Percentiles rank a stretch among this genome's conserved stretches.
Evolutionary conservation across 345 rosid species (phyloP).

Genomic region (Citrus cavaleriei): DNA sequence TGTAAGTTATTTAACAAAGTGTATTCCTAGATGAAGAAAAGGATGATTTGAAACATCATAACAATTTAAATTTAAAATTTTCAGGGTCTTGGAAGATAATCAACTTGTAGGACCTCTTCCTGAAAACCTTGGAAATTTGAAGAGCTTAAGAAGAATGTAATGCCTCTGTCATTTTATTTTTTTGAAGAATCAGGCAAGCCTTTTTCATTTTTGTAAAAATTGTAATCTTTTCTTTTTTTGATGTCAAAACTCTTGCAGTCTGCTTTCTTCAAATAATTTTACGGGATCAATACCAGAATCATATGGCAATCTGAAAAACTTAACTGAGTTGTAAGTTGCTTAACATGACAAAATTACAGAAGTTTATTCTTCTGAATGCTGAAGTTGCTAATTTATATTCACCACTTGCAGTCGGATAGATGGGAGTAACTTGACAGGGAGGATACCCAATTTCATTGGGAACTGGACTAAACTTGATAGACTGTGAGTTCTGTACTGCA

Average conservation of each 20-base stretch:
- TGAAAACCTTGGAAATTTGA: constrained; percentile 57
- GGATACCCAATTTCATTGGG: constrained; percentile 75
- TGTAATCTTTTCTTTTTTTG: neutral
- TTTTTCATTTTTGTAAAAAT: neutral
- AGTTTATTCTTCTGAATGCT: neutral
- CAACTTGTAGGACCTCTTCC: constrained; percentile 60
- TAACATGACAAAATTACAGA: neutral
- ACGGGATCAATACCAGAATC: constrained; percentile 70
- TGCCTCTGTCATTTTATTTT: neutral
- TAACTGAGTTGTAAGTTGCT: constrained; percentile 69
- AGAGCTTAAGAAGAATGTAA: constrained; percentile 50
- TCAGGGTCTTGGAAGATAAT: constrained; percentile 68
- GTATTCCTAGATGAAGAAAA: neutral
- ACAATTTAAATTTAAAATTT: constrained; percentile 7
- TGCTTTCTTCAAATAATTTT: constrained; percentile 72
- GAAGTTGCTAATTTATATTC: neutral
- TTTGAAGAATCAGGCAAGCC: neutral
- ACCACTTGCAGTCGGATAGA: constrained; percentile 60
- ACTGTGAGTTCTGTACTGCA: constrained; percentile 45
- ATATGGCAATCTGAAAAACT: constrained; percentile 53
- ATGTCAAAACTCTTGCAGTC: constrained; percentile 30
- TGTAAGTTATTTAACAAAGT: constrained; percentile 45
- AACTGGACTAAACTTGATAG: constrained; percentile 61
- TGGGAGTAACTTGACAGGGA: constrained; percentile 69
- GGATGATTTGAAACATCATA: neutral